Conservation (phyloP, 2,329 filamentous ascomycete genomes). For the Amphichorda felina region DNA sequence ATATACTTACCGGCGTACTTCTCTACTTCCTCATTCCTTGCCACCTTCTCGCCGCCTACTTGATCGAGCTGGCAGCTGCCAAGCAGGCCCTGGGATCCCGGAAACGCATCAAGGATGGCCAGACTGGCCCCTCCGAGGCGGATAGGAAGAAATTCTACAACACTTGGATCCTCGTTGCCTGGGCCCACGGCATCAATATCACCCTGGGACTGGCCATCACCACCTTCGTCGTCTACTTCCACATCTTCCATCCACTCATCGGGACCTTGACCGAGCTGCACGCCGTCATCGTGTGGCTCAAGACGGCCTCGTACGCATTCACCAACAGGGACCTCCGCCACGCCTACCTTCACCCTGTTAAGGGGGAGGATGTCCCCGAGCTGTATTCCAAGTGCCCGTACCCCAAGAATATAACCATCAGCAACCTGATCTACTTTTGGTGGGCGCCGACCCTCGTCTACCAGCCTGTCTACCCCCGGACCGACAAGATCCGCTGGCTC, state of each 20-base stretch:
- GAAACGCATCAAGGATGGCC: slow-evolving; percentile 38
- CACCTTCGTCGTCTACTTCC: slow-evolving; percentile 77
- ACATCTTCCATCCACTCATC: slow-evolving; percentile 86
- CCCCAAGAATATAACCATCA: slow-evolving; percentile 77
- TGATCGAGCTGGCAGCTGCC: slow-evolving; percentile 78
- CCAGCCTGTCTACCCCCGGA: slow-evolving; percentile 90
- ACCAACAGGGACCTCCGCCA: slow-evolving; percentile 93
- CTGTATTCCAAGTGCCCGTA: slow-evolving; percentile 80
- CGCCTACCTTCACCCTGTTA: slow-evolving; percentile 68
- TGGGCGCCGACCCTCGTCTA: slow-evolving; percentile 95
- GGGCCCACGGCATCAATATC: slow-evolving; percentile 74
- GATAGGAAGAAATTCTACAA: slow-evolving; percentile 55
- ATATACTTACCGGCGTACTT: slow-evolving; percentile 61
- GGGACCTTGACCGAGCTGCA: slow-evolving; percentile 85
- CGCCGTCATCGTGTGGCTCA: slow-evolving; percentile 90
- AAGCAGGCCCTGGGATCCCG: slow-evolving; percentile 62
- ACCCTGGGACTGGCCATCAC: slow-evolving; percentile 70
- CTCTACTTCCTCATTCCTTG: slow-evolving; percentile 83
- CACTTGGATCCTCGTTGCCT: slow-evolving; percentile 71
- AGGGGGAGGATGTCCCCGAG: slow-evolving; percentile 61
- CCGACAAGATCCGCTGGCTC: slow-evolving; percentile 67
- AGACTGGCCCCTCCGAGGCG: slow-evolving; percentile 36
- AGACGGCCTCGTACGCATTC: slow-evolving; percentile 90
- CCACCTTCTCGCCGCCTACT: slow-evolving; percentile 80
- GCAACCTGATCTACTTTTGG: slow-evolving; percentile 92